Conservation (phyloP, 129 eudicot species). For the Pulicaria dysenterica region DNA sequence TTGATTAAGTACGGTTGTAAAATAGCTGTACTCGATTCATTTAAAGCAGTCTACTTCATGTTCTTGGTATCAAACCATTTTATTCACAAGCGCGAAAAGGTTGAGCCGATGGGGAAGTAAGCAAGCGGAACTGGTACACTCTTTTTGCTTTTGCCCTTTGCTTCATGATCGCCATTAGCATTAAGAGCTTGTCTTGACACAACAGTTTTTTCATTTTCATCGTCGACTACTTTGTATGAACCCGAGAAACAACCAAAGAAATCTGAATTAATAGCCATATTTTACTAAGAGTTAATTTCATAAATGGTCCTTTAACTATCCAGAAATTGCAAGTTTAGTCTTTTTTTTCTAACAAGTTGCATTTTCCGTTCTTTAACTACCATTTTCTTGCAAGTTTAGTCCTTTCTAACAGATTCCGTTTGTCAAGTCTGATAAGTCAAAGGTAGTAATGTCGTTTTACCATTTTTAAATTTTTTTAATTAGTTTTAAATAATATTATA, state of each 20-base stretch:
- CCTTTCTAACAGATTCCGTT: too few relatives aligned
- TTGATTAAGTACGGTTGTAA: too few relatives aligned
- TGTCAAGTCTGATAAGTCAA: too few relatives aligned
- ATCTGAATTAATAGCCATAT: conserved; percentile 8
- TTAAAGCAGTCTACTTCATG: not conserved
- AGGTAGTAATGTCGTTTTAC: too few relatives aligned
- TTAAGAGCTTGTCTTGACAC: conserved; percentile 3
- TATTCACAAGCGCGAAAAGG: conserved; percentile 30
- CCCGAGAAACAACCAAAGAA: conserved; percentile 17
- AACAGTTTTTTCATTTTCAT: not conserved
- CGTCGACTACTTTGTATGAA: conserved; percentile 20
- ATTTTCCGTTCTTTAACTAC: too few relatives aligned
- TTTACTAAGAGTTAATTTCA: too few relatives aligned
- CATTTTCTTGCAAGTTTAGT: too few relatives aligned
- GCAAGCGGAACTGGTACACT: conserved; percentile 33
- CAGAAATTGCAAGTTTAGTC: too few relatives aligned
- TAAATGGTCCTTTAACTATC: too few relatives aligned
- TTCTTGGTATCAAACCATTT: not conserved
- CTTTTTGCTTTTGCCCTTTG: conserved; percentile 13
- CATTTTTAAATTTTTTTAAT: too few relatives aligned
- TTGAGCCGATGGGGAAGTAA: conserved; percentile 32
- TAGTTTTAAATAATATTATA: too few relatives aligned
- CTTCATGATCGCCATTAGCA: conserved; percentile 2
- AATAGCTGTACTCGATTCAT: not conserved
- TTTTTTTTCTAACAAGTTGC: too few relatives aligned